phyloP scores from a whole-genome alignment of 441 rosid species.

The Populus tomentosa region DNA sequence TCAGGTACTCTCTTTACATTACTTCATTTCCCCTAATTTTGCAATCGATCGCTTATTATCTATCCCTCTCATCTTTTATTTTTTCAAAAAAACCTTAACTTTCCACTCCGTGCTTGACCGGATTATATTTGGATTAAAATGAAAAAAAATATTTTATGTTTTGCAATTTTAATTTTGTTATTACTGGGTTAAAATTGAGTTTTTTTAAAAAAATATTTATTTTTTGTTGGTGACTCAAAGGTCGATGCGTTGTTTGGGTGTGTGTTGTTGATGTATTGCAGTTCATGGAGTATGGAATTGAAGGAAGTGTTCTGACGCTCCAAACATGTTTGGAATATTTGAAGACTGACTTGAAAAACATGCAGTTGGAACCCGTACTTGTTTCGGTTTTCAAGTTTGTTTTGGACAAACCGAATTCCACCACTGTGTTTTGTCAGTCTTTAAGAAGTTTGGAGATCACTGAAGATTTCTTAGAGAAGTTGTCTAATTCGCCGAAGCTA shows the following conservation, averaged over 20 bases:
- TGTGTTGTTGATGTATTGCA: conserved; percentile 49
- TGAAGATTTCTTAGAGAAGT: conserved; percentile 48
- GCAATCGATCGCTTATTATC: neutral
- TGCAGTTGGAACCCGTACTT: conserved; percentile 49
- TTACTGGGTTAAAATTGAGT: neutral
- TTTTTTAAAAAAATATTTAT: neutral
- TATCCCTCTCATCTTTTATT: neutral
- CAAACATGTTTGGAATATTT: conserved; percentile 33
- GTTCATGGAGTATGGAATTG: neutral
- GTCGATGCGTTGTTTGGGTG: conserved; percentile 53
- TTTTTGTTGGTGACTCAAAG: conserved; percentile 45
- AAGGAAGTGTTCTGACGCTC: neutral
- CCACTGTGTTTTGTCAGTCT: conserved; percentile 61
- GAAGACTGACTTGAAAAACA: conserved; percentile 35
- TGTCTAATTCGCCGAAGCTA: conserved; percentile 45
- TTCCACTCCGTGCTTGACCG: neutral
- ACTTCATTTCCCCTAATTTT: neutral
- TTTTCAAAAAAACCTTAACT: conserved; percentile 8
- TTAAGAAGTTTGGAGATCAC: conserved; percentile 42
- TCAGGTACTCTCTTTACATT: conserved; percentile 37
- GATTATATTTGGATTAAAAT: no score
- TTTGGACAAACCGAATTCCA: conserved; percentile 58
- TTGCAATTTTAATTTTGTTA: neutral
- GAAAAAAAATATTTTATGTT: neutral
- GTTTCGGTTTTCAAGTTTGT: conserved; percentile 53